Evolutionary conservation across 2,329 filamentous ascomycete species (phyloP), one percentile per base, ranked within the genome.

Genomic region (Penicillium sp.): DNA sequence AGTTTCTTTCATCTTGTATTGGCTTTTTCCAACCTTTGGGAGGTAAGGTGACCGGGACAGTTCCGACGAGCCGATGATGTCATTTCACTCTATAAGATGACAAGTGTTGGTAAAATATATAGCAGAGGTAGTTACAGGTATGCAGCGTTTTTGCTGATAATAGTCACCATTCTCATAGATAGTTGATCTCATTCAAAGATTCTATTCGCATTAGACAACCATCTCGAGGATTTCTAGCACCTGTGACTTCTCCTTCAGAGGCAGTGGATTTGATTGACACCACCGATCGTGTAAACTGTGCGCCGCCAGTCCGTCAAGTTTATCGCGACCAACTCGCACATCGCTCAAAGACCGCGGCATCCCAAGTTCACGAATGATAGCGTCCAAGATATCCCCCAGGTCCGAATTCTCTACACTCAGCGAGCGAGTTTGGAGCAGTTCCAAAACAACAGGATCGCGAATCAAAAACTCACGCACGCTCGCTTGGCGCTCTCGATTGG

Each of bases 281-380:
- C 58, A 65, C 13, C 61, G 59, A 31, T 63, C 65, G 39, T 66
- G 60, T 14, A 67, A 49, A 42, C 63, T 67, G 46, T 66, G 54
- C 19, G 54, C 69, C 0, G 84, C 82, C 47, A 87, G 66, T 3
- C 58, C 64, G 22, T 79, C 76, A 16, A 84, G 66, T 64, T 78
- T 75, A 2, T 84, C 80, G 24, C 72, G 72, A 0, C 76, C 75
- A 2, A 87, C 76, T 0, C 79, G 76, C 1, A 85, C 80, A 5
- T 82, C 82, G 46, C 74, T 77, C 47, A 87, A 63, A 3, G 77
- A 79, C 52, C 79, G 74, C n/a, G 84, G 83, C 79, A 87, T 74
- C 0, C 77, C 82, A 19, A 87, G 66, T 42, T 78, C 77, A 7
- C 76, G 74, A 43, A 87, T 77, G 3, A 86, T 69, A 3, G 73